phyloP scores from a whole-genome alignment of 2,329 filamentous ascomycete genomes.

The Apiospora aurea region DNA sequence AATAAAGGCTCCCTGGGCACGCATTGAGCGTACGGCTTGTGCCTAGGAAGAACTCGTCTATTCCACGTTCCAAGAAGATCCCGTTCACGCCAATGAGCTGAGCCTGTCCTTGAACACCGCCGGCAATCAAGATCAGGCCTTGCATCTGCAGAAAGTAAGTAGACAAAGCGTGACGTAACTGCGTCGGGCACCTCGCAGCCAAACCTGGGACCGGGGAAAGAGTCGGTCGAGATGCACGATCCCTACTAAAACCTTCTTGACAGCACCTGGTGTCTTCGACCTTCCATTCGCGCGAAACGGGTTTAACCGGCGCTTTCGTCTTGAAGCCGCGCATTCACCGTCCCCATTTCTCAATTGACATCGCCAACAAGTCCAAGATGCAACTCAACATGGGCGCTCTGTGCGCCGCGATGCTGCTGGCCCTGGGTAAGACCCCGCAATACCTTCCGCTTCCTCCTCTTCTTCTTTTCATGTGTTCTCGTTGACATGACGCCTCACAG shows the following conservation, averaged over 20 bases:
- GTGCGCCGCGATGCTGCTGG: not conserved
- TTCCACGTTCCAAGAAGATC: not conserved
- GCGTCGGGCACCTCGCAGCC: not conserved
- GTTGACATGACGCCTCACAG: not conserved
- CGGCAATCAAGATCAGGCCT: not conserved
- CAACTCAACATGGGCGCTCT: not conserved
- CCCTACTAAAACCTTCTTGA: not conserved
- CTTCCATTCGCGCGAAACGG: not conserved
- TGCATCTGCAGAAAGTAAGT: constrained; percentile 13
- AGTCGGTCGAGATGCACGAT: not conserved
- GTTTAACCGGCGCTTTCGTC: not conserved
- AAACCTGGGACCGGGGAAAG: not conserved
- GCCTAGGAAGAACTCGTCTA: not conserved
- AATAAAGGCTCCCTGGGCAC: not conserved
- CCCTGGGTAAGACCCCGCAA: not conserved
- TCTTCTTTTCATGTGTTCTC: no score
- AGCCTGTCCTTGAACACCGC: not conserved
- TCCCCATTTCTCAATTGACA: not conserved
- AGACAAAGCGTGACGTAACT: constrained; percentile 6
- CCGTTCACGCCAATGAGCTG: not conserved
- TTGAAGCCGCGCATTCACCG: not conserved
- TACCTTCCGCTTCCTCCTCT: not conserved
- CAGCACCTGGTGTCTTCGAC: not conserved
- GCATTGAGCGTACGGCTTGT: not conserved
- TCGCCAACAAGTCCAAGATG: not conserved